phyloP scores from a whole-genome alignment of 192 early-diverging fungal species.

The Coemansia sp. region DNA sequence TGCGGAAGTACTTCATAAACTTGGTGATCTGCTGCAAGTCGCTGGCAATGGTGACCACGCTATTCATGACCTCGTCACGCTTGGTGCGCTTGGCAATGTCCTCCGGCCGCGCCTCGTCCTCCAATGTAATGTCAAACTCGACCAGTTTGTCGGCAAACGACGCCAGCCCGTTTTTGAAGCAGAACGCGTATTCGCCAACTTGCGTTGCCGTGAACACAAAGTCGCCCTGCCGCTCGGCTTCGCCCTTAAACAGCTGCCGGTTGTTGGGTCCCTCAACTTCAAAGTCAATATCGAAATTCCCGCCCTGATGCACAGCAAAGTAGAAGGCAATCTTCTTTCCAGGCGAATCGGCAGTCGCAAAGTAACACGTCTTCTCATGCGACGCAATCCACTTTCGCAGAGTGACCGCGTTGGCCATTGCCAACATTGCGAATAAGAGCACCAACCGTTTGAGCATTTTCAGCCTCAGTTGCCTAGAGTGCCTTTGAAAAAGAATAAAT shows the following conservation, averaged over 20 bases:
- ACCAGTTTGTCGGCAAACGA: conserved; percentile 93
- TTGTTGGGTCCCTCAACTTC: conserved; percentile 75
- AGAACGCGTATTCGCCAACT: conserved; percentile 92
- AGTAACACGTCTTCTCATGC: conserved; percentile 92
- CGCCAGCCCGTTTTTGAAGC: conserved; percentile 94
- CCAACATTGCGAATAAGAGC: conserved; percentile 47
- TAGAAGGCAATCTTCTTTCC: conserved; percentile 96
- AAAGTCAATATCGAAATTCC: conserved; percentile 96
- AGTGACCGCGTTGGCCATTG: conserved; percentile 55
- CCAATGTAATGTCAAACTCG: conserved; percentile 93
- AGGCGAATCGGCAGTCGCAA: conserved; percentile 68
- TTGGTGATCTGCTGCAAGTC: conserved; percentile 70
- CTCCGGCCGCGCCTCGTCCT: conserved; percentile 76
- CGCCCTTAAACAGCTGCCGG: conserved; percentile 68
- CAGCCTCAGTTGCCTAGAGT: background rate
- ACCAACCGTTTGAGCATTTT: conserved; percentile 49
- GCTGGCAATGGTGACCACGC: conserved; percentile 62
- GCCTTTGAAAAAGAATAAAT: background rate
- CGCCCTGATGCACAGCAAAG: conserved; percentile 97
- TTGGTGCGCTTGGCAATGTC: conserved; percentile 60
- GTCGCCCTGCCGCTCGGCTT: conserved; percentile 92
- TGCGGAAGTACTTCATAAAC: conserved; percentile 85
- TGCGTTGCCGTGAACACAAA: conserved; percentile 85
- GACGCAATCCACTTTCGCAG: conserved; percentile 88
- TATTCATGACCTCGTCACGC: conserved; percentile 59